Percentiles rank a stretch among this genome's conserved stretches.
Conservation (phyloP, 768 basidiomycete genomes). For the Russula vinacea region DNA sequence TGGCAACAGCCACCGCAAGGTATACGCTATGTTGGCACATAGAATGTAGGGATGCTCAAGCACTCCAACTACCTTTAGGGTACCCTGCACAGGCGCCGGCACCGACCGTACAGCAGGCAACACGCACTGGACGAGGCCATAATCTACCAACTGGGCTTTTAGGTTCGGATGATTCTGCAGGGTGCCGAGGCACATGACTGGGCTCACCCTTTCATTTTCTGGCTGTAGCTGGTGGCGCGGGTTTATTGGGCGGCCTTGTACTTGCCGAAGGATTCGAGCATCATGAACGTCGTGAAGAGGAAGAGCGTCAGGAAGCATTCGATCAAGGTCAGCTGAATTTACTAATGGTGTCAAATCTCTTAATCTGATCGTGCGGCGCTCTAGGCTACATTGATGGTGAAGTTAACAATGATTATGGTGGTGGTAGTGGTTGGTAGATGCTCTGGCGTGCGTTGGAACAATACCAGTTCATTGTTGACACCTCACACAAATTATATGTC, state of each 20-base stretch:
- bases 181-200: not conserved
- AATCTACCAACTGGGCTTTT: not conserved
- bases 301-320: constrained; percentile 36
- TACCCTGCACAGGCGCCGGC: constrained; percentile 5
- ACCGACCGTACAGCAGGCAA: not conserved
- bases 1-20: constrained; percentile 28
- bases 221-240: constrained; percentile 49
- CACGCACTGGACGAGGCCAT: not conserved
- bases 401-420: constrained; percentile 21
- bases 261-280: constrained; percentile 51
- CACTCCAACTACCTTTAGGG: constrained; percentile 6
- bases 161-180: constrained; percentile 7
- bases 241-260: constrained; percentile 61
- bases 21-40: not conserved
- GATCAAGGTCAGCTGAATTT: constrained; percentile 37
- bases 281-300: constrained; percentile 44
- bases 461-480: not conserved
- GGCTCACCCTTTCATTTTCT: not conserved
- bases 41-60: not conserved
- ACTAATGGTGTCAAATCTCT: not conserved
- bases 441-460: not conserved
- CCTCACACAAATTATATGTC: not conserved
- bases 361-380: constrained; percentile 2
- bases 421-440: constrained; percentile 33
- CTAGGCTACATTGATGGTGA: constrained; percentile 38